Evolutionary conservation across 2,329 filamentous ascomycete species (phyloP), one percentile per base, ranked within the genome.

Genomic region (Penicillium sp.): DNA sequence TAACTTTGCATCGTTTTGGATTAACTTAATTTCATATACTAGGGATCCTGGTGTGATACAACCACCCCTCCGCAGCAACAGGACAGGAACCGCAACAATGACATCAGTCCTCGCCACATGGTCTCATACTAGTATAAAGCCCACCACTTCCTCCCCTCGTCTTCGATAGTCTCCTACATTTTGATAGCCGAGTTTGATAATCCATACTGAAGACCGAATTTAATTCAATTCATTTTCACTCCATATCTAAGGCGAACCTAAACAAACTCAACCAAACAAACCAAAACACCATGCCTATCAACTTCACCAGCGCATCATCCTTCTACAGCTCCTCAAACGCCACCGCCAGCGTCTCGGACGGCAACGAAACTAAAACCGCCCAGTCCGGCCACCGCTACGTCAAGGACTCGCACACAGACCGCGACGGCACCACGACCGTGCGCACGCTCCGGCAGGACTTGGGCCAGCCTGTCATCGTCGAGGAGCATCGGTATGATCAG

Each of bases 371-470:
- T 15, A 62, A 63, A 47, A 68, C 69, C n/a, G 70, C 71, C 29
- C 5, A 45, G 26, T 46, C 47, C 5, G 75, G 73, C 56, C 73
- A 74, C 57, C 73, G 74, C 3, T 76, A 74, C 64, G 65, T 69
- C 11, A 75, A 73, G 6, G 64, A 66, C 38, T 74, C 73, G 4
- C 68, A 73, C 44, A 78, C 74, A 23, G 68, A 75, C 19, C 67
- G 67, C 0, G 67, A 75, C 50, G 75, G 75, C 21, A 71, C 67
- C 23, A 77, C 73, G 2, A 64, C 71, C 56, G 72, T 77, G 7
- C 74, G 73, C 48, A 76, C 74, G 13, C 70, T 71, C 1, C 68
- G 69, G 21, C 75, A 78, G 57, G 74, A 76, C 38, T 67, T 78
- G 3, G 75, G 75, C 26, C 65, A 74, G 38, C 73, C 74, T 6